These are phyloP conservation scores for Trebouxia sp. DNA, from an alignment of 139 green algal species.

Conservation along the genomic window DNA sequence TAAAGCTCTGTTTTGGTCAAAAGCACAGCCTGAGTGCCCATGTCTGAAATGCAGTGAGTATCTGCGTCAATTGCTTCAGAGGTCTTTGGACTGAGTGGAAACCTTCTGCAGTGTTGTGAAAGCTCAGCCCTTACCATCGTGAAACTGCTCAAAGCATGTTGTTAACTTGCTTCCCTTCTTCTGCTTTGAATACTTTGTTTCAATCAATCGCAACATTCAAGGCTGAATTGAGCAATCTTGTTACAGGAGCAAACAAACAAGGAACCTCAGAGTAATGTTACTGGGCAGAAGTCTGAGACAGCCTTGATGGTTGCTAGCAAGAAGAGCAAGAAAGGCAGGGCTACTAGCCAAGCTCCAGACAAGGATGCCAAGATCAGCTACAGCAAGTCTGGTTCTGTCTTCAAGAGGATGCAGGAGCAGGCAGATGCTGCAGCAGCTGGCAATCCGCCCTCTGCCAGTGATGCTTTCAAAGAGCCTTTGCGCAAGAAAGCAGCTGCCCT, in stretches of 20 bases:
- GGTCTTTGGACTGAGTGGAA: too few relatives aligned
- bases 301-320: background rate
- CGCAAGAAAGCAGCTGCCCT: background rate
- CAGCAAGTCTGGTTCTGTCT: conserved; percentile 25
- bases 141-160: too few relatives aligned
- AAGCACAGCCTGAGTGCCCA: too few relatives aligned
- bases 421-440: conserved; percentile 24
- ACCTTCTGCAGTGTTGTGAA: too few relatives aligned
- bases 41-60: too few relatives aligned
- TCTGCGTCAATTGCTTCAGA: too few relatives aligned
- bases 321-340: conserved; percentile 28
- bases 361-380: conserved; percentile 20
- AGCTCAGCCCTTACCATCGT: too few relatives aligned
- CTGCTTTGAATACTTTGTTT: too few relatives aligned
- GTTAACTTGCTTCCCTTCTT: too few relatives aligned
- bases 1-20: background rate
- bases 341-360: background rate
- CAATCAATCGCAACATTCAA: too few relatives aligned
- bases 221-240: background rate
- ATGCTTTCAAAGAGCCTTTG: background rate
- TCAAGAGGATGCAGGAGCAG: conserved; percentile 29
- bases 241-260: background rate
- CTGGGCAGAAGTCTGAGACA: conserved; percentile 16
- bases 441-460: background rate
- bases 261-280: background rate